Conservation (phyloP, 805 yeast species). For the Metschnikowia continentalis region DNA sequence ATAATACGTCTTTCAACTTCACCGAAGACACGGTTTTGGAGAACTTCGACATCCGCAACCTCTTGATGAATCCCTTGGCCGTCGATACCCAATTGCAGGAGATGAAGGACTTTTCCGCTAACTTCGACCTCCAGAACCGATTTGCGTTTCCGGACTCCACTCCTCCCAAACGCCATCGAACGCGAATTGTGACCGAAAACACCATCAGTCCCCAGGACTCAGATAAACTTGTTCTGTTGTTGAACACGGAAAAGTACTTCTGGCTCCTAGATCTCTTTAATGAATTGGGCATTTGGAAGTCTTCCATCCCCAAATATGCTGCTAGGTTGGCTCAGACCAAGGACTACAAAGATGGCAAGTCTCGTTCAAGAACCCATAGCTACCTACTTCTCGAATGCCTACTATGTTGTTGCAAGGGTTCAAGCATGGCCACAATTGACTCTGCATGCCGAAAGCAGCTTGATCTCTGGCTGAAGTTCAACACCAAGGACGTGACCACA, state of each 20-base stretch:
- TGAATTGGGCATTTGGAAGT: slow-evolving; percentile 36
- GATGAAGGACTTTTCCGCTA: neutral
- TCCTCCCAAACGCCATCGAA: neutral
- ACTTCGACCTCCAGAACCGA: neutral
- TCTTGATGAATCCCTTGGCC: slow-evolving; percentile 19
- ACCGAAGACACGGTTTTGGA: slow-evolving; percentile 13
- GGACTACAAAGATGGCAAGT: slow-evolving; percentile 5
- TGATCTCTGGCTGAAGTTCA: slow-evolving; percentile 20
- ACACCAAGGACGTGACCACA: slow-evolving; percentile 8
- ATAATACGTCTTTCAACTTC: neutral
- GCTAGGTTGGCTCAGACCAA: slow-evolving; percentile 14
- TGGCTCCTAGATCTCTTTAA: slow-evolving; percentile 41
- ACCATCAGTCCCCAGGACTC: slow-evolving; percentile 10
- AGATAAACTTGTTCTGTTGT: slow-evolving; percentile 19
- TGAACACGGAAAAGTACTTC: slow-evolving; percentile 33
- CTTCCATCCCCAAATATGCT: slow-evolving; percentile 32
- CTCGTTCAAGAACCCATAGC: slow-evolving; percentile 10
- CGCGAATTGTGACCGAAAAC: neutral
- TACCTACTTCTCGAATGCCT: slow-evolving; percentile 27
- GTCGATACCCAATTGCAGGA: slow-evolving; percentile 7
- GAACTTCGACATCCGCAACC: slow-evolving; percentile 24
- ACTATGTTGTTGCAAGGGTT: slow-evolving; percentile 23
- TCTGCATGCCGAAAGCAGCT: slow-evolving; percentile 20
- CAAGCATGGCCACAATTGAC: slow-evolving; percentile 11
- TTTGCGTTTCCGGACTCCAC: neutral